phyloP scores from a whole-genome alignment of 176 grass and related monocot species.

The Rhynchospora breviuscula region DNA sequence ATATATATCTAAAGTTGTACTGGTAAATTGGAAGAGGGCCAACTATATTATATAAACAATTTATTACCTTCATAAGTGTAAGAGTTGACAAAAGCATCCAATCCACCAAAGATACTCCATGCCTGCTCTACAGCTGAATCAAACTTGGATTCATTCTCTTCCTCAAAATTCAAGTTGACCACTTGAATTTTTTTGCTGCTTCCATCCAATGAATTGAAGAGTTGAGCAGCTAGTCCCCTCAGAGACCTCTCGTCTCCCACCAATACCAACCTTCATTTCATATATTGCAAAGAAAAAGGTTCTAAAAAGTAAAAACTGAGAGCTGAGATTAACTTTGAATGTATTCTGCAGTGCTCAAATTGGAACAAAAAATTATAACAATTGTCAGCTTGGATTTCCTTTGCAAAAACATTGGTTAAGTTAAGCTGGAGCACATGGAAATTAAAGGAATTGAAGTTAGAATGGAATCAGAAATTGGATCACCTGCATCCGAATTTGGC shows the following conservation, averaged over 20 bases:
- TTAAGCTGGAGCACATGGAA: too few relatives aligned
- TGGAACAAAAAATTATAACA: background rate
- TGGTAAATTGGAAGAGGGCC: background rate
- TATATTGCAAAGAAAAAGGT: too few relatives aligned
- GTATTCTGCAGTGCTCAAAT: background rate
- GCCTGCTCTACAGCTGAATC: slow-evolving; percentile 48
- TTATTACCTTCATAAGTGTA: slow-evolving; percentile 62
- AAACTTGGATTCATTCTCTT: slow-evolving; percentile 46
- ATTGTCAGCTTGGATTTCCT: too few relatives aligned
- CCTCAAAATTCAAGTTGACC: slow-evolving; percentile 51
- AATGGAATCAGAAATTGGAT: background rate
- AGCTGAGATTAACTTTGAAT: background rate
- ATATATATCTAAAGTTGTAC: background rate
- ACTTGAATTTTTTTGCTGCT: slow-evolving; percentile 24
- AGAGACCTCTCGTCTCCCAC: slow-evolving; percentile 53
- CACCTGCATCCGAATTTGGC: slow-evolving; percentile 74
- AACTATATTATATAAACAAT: background rate
- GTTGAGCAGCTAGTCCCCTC: slow-evolving; percentile 28
- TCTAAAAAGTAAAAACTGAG: too few relatives aligned
- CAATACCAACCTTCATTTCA: slow-evolving; percentile 46
- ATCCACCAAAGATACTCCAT: slow-evolving; percentile 42
- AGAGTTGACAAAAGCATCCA: slow-evolving; percentile 71
- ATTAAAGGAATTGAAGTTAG: background rate
- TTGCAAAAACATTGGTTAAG: too few relatives aligned
- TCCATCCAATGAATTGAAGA: background rate